Evolutionary conservation across 768 basidiomycete genomes (phyloP).

Genomic region (Serendipita vermifera): DNA sequence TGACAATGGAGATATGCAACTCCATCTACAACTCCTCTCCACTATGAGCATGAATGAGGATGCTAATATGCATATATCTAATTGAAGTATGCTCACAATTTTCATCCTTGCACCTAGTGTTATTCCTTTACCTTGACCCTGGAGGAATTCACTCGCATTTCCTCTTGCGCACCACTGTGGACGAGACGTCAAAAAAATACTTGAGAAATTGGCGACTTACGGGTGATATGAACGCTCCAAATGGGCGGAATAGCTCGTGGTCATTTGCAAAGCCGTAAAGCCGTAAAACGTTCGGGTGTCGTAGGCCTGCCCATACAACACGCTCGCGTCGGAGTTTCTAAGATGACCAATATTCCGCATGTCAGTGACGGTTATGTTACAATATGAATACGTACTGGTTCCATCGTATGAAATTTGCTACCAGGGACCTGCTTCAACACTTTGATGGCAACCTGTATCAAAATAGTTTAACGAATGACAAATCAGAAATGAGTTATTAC

Average conservation of each 20-base stretch:
- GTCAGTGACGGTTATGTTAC: background rate
- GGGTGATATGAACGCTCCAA: background rate
- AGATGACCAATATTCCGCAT: background rate
- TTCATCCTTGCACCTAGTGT: background rate
- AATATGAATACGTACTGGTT: background rate
- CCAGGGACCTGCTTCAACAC: background rate
- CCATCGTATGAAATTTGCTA: background rate
- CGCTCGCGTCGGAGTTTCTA: background rate
- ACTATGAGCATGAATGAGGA: background rate
- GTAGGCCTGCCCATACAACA: background rate
- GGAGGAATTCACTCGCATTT: background rate
- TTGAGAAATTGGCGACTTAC: background rate
- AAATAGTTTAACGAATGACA: too few relatives aligned
- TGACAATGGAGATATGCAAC: background rate
- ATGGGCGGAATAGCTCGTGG: background rate
- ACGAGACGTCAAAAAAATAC: background rate
- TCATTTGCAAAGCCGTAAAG: background rate
- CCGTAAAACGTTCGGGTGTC: background rate
- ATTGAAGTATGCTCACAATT: background rate
- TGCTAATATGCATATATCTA: background rate
- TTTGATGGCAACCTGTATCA: conserved; percentile 2
- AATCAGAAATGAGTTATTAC: too few relatives aligned
- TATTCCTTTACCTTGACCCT: background rate
- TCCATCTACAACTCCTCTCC: background rate
- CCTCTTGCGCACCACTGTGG: background rate